phyloP scores from a whole-genome alignment of 164 flowering plant species.

The Sedum album region DNA sequence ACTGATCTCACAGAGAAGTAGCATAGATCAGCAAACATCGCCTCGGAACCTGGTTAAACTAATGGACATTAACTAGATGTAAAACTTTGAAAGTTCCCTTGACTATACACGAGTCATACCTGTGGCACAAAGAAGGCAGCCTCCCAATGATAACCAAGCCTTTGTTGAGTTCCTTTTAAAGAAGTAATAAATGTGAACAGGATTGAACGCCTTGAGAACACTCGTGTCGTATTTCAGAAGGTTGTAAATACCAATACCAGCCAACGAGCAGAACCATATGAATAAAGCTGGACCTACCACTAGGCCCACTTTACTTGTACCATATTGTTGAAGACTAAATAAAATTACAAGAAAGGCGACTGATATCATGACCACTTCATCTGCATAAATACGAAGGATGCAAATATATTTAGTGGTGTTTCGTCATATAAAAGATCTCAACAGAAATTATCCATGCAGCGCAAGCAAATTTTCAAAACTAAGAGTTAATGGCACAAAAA shows the following conservation, averaged over 20 bases:
- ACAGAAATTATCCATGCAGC: not conserved
- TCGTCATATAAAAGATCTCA: not conserved
- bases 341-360: conserved; percentile 80
- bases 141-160: conserved; percentile 92
- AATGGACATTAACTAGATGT: conserved; percentile 1
- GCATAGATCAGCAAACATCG: conserved; percentile 99
- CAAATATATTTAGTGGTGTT: not conserved
- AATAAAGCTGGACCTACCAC: conserved; percentile 92
- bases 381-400: conserved; percentile 37
- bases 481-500: not conserved
- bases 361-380: conserved; percentile 82
- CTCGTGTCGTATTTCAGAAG: conserved; percentile 67
- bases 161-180: conserved; percentile 82
- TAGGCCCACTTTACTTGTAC: conserved; percentile 97
- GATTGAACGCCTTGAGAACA: conserved; percentile 87
- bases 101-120: conserved; percentile 28
- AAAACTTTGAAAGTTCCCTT: not conserved
- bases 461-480: not conserved
- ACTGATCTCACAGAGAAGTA: conserved; percentile 89
- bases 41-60: conserved; percentile 81
- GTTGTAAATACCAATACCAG: conserved; percentile 85
- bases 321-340: conserved; percentile 90
- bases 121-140: conserved; percentile 93
- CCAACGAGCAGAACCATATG: conserved; percentile 95
- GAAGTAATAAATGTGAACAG: conserved; percentile 77